phyloP scores from a whole-genome alignment of 306 rosid genomes.

The Quillaja saponaria region DNA sequence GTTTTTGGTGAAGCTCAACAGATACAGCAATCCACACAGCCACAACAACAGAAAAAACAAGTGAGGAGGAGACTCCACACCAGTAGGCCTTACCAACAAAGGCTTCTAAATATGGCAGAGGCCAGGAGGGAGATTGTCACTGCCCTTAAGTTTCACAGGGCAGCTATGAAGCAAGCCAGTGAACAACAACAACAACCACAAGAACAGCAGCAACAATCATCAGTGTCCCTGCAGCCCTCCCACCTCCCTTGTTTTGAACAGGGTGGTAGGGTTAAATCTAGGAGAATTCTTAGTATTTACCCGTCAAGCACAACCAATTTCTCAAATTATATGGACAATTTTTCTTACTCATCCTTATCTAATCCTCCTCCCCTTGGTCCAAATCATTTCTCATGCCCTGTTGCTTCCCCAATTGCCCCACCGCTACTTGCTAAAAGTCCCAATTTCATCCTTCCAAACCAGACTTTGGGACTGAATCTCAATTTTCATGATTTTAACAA shows the following conservation, averaged over 20 bases:
- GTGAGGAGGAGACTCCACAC: conserved; percentile 79
- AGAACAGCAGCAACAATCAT: conserved; percentile 28
- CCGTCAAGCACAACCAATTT: conserved; percentile 47
- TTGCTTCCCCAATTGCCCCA: conserved; percentile 42
- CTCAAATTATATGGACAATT: conserved; percentile 37
- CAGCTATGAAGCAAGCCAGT: conserved; percentile 75
- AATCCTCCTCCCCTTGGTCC: conserved; percentile 26
- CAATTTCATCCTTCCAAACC: conserved; percentile 65
- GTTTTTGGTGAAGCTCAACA: conserved; percentile 35
- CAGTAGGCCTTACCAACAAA: conserved; percentile 70
- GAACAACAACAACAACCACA: conserved; percentile 50
- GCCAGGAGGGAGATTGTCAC: conserved; percentile 88
- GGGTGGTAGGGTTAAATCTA: conserved; percentile 51
- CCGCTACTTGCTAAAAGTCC: conserved; percentile 47
- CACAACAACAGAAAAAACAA: conserved; percentile 66
- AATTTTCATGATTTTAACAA: conserved; percentile 67
- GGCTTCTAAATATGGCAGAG: conserved; percentile 86
- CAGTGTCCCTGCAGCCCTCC: conserved; percentile 29
- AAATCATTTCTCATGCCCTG: conserved; percentile 44
- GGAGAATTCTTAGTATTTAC: conserved; percentile 55
- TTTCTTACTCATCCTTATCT: conserved; percentile 36
- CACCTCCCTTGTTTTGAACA: conserved; percentile 46
- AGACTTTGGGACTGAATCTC: conserved; percentile 80
- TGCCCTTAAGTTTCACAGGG: conserved; percentile 89
- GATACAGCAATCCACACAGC: conserved; percentile 37